Evolutionary conservation across 2,329 filamentous ascomycete species (phyloP), one percentile per base, ranked within the genome.

Genomic region (Sporothrix luriei): DNA sequence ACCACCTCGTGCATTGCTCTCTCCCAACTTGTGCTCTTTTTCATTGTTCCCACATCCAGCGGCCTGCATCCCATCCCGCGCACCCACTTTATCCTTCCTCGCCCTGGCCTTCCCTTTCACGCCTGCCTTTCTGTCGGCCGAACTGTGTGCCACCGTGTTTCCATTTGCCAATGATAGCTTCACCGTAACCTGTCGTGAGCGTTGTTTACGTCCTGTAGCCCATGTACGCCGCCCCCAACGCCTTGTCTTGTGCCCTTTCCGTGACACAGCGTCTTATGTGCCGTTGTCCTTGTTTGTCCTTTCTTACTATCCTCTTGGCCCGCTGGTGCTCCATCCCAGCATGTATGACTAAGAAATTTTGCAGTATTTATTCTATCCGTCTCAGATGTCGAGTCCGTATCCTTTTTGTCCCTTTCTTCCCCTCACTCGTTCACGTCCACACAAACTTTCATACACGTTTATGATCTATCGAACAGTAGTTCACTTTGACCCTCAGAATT

Each of bases 21-120:
- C 46, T 54, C 62, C 26, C n/a, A 66, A 40, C 4, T 19, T n/a
- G 40, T 40, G 49, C 24, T 24, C 33, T 43, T 66, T 26, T 66
- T 26, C 19, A 48, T 46, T 46, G 38, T 61, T 49, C 33, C 43
- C 46, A 24, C 19, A 46, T 46, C 40, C 57, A 70, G 55, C 29
- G 16, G 14, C 40, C 38, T 38, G 49, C 65, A 64, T 68, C 48
- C 48, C 48, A 68, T 64, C 66, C 69, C 48, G 51, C 66, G 38
- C 40, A n/a, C 26, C n/a, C 54, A 4, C 49, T 40, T 19, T 46
- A 19, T 38, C 62, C 10, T 65, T 52, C 46, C 46, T 14, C 19
- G 16, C 9, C 26, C 26, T 51, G 9, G 43, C 29, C n/a, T 52
- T 51, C 6, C n/a, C 26, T 19, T 24, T 38, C 46, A 26, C 29